Conservation (phyloP, 768 basidiomycete species). For the Leucocoprinus leucothites region DNA sequence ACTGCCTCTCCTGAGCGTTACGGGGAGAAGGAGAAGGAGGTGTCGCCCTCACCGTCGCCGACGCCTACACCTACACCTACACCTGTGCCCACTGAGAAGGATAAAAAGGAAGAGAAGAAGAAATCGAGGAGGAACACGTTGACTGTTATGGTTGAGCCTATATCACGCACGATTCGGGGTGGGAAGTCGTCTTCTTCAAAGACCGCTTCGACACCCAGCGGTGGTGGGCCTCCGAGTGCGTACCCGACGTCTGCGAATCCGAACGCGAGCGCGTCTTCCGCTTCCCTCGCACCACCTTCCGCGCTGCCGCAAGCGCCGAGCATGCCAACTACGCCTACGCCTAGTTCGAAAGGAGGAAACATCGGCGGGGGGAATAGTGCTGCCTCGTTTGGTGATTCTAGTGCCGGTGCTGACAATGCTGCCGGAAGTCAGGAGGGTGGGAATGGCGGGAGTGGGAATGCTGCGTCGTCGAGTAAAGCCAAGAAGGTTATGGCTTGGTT, state of each 20-base stretch:
- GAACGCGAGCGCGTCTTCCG: background rate
- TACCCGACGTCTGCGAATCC: too few relatives aligned
- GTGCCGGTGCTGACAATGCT: constrained; percentile 14
- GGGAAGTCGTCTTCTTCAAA: constrained; percentile 24
- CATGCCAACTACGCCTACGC: background rate
- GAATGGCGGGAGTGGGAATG: constrained; percentile 33
- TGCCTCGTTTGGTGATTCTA: constrained; percentile 7
- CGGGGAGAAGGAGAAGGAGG: too few relatives aligned
- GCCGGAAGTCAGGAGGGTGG: too few relatives aligned
- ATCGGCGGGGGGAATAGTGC: background rate
- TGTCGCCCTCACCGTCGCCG: too few relatives aligned
- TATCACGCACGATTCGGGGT: constrained; percentile 54
- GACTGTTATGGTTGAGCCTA: constrained; percentile 82
- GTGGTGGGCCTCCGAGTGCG: constrained; percentile 22
- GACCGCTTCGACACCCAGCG: constrained; percentile 29
- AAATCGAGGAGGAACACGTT: constrained; percentile 77
- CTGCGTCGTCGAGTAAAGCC: constrained; percentile 82
- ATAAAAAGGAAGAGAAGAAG: constrained; percentile 37
- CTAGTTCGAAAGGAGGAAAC: background rate
- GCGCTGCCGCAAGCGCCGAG: too few relatives aligned
- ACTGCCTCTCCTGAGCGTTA: too few relatives aligned
- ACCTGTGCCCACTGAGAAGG: background rate
- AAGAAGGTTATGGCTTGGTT: constrained; percentile 99
- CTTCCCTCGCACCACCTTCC: constrained; percentile 7
- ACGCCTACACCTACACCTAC: too few relatives aligned